These are phyloP conservation scores for Athelia psychrophila DNA, from an alignment of 1,284 basidiomycete species.

Conservation along the genomic window DNA sequence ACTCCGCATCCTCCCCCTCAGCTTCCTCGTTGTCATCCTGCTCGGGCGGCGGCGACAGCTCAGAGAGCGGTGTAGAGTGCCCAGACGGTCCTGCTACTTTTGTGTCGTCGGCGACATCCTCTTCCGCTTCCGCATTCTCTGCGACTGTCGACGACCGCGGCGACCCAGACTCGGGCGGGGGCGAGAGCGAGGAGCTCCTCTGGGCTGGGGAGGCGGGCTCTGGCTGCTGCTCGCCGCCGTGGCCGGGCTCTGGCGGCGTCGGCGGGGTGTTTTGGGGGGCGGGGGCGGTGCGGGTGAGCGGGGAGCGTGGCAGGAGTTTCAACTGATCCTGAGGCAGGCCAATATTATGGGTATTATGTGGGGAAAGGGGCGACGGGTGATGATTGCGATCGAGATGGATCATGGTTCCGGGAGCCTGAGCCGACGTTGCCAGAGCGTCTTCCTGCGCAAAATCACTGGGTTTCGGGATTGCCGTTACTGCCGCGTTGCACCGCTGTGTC, in stretches of 20 bases:
- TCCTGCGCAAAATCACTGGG: no score
- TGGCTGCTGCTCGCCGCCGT: slow-evolving; percentile 20
- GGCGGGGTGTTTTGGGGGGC: slow-evolving; percentile 19
- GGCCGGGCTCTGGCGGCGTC: slow-evolving; percentile 16
- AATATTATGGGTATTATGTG: slow-evolving; percentile 41
- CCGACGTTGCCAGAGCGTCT: not conserved
- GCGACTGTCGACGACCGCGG: slow-evolving; percentile 4
- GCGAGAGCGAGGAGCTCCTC: slow-evolving; percentile 50
- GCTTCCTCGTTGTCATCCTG: slow-evolving; percentile 33
- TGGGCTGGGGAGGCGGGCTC: slow-evolving; percentile 3
- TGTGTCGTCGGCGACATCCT: slow-evolving; percentile 24
- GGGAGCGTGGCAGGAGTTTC: slow-evolving; percentile 39
- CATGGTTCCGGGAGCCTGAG: slow-evolving; percentile 29
- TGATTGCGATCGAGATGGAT: slow-evolving; percentile 62
- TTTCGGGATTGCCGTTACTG: no score
- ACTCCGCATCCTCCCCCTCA: slow-evolving; percentile 14
- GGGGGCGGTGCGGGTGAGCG: slow-evolving; percentile 27
- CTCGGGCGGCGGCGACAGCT: slow-evolving; percentile 58
- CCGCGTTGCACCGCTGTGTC: no score
- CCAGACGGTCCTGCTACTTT: no score
- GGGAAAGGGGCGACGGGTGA: slow-evolving; percentile 36
- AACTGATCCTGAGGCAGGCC: slow-evolving; percentile 38
- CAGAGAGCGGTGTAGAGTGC: slow-evolving; percentile 64
- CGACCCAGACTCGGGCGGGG: slow-evolving; percentile 38
- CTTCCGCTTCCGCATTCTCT: slow-evolving; percentile 16